Conservation (phyloP, 2,329 filamentous ascomycete genomes). For the Corinectria fuckeliana region DNA sequence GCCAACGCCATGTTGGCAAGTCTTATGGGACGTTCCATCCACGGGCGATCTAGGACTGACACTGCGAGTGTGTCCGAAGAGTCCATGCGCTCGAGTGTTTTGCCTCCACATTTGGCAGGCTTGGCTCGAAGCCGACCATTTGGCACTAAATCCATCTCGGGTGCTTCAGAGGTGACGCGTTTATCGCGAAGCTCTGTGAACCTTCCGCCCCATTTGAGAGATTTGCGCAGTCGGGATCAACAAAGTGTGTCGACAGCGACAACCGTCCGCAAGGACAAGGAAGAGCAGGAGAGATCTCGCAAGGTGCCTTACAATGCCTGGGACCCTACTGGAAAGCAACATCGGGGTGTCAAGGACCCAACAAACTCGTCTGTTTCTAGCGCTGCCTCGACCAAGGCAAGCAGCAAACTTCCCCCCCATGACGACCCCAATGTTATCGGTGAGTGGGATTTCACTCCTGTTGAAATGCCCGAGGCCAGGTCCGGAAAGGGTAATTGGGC, state of each 20-base stretch:
- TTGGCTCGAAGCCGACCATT: neutral
- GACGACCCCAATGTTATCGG: conserved; percentile 22
- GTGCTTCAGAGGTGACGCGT: neutral
- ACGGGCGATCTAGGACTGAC: neutral
- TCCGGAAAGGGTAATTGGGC: conserved; percentile 33
- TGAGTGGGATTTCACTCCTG: conserved; percentile 11
- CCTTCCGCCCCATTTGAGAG: conserved; percentile 18
- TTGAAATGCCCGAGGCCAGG: neutral
- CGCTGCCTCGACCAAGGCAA: conserved; percentile 16
- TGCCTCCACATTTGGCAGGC: conserved; percentile 15
- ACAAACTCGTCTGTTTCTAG: conserved; percentile 29
- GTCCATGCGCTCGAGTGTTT: neutral
- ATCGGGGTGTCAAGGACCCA: conserved; percentile 31
- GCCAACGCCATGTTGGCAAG: neutral
- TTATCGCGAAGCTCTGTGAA: neutral
- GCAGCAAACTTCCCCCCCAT: neutral
- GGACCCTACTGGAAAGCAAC: conserved; percentile 36
- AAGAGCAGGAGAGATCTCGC: neutral
- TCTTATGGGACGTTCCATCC: neutral
- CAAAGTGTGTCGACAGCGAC: conserved; percentile 42
- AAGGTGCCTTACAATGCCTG: conserved; percentile 41
- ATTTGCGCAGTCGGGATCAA: neutral
- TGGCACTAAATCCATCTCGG: neutral
- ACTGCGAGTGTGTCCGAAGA: conserved; percentile 12
- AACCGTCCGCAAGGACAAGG: conserved; percentile 31